Base-by-base conservation (phyloP, 2,329 filamentous ascomycete species). In the Dothiorella sarmentorum region DNA sequence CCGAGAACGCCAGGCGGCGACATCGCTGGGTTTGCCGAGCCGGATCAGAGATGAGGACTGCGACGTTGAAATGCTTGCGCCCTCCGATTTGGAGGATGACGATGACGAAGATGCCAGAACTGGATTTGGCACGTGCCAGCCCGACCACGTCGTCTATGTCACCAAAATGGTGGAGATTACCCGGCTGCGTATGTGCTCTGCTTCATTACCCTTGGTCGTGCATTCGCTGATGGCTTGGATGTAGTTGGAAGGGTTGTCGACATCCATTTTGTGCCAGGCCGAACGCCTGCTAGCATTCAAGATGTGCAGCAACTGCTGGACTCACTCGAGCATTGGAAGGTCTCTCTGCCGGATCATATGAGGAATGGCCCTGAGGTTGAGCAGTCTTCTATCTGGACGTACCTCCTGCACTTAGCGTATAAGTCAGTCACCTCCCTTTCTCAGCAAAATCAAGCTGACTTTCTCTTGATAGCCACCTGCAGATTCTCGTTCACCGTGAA, bases 41-140 rank as follows among this genome's bases (percentile, higher is more conserved):
- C 70, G 78, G 1, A 78, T 80, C 31, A 74, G 76, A 6, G 77
- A 81, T 27, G 75, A 80, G 59, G 78, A 80, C 33, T 80, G 78
- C 56, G 78, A 80, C 59, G 68, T 78, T 7, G 71, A 73, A 7
- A 69, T 73, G 45, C 68, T 79, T 0, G 63, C 70, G 4, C 59
- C 66, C 11, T 64, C 67, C 0, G 74, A 79, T 63, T 72, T 77
- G 27, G 64, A 72, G 42, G 67, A 71, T 42, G 65, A 72, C 13
- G 68, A 70, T 44, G 37, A 66, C 4, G 57, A 66, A 1, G 61
- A 65, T 17, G 60, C 67, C 37, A 58, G 65, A 11, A 59, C 65
- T 2, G 60, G 69, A 20, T 68, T 75, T 60, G 63, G 71, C 15
- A 64, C 61, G 24, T 71, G 70, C 24, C 68, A 61, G 11, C 65